phyloP scores from a whole-genome alignment of 2,329 filamentous ascomycete genomes.

The Calonectria pauciramosa region DNA sequence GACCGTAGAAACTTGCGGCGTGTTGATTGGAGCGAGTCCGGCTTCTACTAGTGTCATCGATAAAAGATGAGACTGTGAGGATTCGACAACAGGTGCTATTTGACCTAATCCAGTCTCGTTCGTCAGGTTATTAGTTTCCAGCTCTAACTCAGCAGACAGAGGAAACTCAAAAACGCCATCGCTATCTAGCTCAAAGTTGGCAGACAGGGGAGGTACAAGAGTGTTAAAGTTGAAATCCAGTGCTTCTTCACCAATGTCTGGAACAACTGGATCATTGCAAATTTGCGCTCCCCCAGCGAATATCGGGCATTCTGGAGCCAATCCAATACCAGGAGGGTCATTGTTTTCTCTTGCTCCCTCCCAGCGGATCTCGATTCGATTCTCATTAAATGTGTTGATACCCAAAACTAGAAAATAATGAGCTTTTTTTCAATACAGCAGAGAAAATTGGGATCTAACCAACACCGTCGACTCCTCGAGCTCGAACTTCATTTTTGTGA shows the following conservation, averaged over 20 bases:
- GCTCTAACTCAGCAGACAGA: not conserved
- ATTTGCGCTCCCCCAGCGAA: not conserved
- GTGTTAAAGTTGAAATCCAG: not conserved
- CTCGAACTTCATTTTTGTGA: not conserved
- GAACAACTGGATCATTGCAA: not conserved
- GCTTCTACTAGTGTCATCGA: not conserved
- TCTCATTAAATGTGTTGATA: not conserved
- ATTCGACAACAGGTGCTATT: fast-evolving
- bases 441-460: not conserved
- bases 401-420: not conserved
- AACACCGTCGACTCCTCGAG: not conserved
- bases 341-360: not conserved
- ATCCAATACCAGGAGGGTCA: not conserved
- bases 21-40: not conserved
- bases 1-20: not conserved
- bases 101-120: not conserved
- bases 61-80: not conserved
- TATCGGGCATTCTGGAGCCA: not conserved
- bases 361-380: not conserved
- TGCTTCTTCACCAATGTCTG: not conserved
- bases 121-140: not conserved
- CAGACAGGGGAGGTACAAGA: not conserved
- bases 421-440: not conserved
- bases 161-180: too few species aligned
- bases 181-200: not conserved